These are phyloP conservation scores for Hypomontagnella submonticulosa DNA, from an alignment of 495 filamentous ascomycete species.

Conservation along the genomic window DNA sequence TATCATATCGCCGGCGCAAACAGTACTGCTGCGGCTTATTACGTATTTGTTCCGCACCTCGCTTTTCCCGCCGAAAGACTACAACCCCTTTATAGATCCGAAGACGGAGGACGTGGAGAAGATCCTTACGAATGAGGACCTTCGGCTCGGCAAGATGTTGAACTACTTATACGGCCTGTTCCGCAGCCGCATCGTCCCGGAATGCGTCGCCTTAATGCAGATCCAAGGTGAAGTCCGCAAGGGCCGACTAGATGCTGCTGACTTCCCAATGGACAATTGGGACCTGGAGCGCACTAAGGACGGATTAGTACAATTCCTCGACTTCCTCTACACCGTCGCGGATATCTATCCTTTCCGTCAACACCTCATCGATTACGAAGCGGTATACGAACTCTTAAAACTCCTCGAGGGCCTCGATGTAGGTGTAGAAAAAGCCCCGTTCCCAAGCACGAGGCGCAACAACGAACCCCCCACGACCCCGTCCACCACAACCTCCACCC, in stretches of 20 bases:
- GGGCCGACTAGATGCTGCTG: conserved; percentile 62
- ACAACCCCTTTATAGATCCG: conserved; percentile 63
- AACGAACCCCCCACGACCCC: conserved; percentile 43
- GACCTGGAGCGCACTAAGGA: conserved; percentile 91
- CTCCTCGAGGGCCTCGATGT: conserved; percentile 86
- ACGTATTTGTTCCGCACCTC: conserved; percentile 81
- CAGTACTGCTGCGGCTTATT: conserved; percentile 87
- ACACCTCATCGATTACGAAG: conserved; percentile 90
- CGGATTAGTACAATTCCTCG: conserved; percentile 90
- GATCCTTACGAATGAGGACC: conserved; percentile 51
- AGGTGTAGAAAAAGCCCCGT: conserved; percentile 79
- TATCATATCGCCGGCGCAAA: conserved; percentile 93
- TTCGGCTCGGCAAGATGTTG: conserved; percentile 69
- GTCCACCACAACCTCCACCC: conserved; percentile 47
- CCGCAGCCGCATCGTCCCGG: conserved; percentile 88
- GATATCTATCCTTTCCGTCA: conserved; percentile 67
- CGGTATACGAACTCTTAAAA: conserved; percentile 82
- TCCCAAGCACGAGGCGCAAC: conserved; percentile 55
- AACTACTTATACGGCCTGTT: conserved; percentile 93
- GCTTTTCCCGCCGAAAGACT: conserved; percentile 59
- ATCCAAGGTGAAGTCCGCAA: conserved; percentile 87
- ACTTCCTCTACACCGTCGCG: conserved; percentile 91
- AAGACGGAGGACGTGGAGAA: conserved; percentile 52
- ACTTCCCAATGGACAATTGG: conserved; percentile 95
- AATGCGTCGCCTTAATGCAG: conserved; percentile 91